Conservation (phyloP, 768 basidiomycete species). For the Megacollybia marginata region DNA sequence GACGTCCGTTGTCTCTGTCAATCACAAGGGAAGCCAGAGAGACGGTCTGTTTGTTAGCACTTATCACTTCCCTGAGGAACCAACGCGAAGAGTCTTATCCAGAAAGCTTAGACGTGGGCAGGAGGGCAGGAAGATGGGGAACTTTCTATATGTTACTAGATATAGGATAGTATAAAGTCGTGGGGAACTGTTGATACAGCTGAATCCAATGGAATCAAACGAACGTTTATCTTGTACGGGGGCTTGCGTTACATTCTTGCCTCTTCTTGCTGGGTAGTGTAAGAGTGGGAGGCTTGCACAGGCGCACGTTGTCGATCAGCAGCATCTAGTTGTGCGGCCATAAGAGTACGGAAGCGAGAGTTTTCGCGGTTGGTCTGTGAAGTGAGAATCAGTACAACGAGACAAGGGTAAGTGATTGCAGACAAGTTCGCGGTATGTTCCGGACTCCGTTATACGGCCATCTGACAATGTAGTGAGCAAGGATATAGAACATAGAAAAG, state of each 20-base stretch:
- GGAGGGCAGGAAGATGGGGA: neutral
- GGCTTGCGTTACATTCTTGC: neutral
- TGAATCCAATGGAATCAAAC: neutral
- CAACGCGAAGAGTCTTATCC: neutral
- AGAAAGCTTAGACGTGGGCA: neutral
- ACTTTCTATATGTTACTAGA: neutral
- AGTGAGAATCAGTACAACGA: neutral
- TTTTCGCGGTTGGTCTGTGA: conserved; percentile 52
- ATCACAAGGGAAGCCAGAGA: no score
- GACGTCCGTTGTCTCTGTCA: no score
- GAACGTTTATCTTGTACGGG: neutral
- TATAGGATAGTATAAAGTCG: neutral
- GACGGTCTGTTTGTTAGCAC: no score
- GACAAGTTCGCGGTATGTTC: conserved; percentile 74
- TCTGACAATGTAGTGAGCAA: conserved; percentile 28
- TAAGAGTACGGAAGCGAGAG: conserved; percentile 78
- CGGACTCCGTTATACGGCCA: conserved; percentile 76
- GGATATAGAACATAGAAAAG: neutral
- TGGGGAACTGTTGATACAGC: neutral
- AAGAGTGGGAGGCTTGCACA: neutral
- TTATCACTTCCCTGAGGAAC: no score
- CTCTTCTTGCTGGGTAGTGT: neutral
- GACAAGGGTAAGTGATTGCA: conserved; percentile 12
- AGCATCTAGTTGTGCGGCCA: conserved; percentile 82
- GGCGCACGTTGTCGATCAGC: conserved; percentile 7